Evolutionary conservation across 352 stramenopile species (phyloP).

Genomic region (Phytophthora boehmeriae): DNA sequence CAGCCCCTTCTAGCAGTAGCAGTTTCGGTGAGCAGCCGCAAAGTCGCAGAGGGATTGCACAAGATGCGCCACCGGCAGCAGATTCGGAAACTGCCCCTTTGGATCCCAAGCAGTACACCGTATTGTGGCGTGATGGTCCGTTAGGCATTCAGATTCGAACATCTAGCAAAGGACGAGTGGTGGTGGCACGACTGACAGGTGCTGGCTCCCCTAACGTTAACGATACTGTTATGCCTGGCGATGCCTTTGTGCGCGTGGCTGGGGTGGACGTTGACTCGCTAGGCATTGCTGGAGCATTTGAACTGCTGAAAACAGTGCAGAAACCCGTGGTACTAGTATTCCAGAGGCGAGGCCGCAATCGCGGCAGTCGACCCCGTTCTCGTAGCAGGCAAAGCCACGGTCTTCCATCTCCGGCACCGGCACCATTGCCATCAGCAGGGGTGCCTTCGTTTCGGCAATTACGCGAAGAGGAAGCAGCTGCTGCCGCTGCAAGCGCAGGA

Average conservation of each 20-base stretch:
- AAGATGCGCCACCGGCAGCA: conserved; percentile 6
- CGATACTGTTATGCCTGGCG: conserved; percentile 60
- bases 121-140: conserved; percentile 76
- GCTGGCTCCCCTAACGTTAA: conserved; percentile 57
- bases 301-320: conserved; percentile 77
- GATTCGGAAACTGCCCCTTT: conserved; percentile 13
- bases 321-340: conserved; percentile 87
- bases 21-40: conserved; percentile 22
- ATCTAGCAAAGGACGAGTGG: conserved; percentile 61
- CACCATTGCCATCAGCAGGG: conserved; percentile 26
- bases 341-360: conserved; percentile 40
- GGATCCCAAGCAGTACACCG: conserved; percentile 66
- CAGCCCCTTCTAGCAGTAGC: conserved; percentile 30
- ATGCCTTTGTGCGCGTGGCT: conserved; percentile 79
- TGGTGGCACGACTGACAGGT: conserved; percentile 78
- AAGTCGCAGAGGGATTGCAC: conserved; percentile 11
- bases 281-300: conserved; percentile 76
- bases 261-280: conserved; percentile 72
- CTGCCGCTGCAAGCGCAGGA: conserved; percentile 18
- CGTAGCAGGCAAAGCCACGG: conserved; percentile 21
- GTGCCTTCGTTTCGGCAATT: conserved; percentile 71
- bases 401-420: conserved; percentile 18
- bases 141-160: conserved; percentile 86
- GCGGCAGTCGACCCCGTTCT: conserved; percentile 14
- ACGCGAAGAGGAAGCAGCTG: conserved; percentile 53